phyloP scores from a whole-genome alignment of 257 asterid species.

The Cynanchum wilfordii region DNA sequence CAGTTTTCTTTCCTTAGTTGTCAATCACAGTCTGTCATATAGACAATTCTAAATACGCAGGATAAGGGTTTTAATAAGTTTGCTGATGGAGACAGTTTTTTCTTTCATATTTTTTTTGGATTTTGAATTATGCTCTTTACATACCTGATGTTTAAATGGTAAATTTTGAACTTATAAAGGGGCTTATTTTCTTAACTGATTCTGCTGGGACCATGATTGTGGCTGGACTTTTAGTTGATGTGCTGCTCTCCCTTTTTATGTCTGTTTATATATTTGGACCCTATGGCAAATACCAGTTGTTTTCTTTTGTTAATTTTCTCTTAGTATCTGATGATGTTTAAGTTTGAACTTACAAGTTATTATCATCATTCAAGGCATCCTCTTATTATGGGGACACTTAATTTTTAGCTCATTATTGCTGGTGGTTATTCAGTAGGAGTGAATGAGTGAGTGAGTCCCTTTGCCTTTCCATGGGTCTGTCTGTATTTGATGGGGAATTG shows the following conservation, averaged over 20 bases:
- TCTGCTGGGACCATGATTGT: neutral
- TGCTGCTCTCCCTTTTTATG: neutral
- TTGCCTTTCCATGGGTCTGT: conserved; percentile 2
- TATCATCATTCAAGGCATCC: neutral
- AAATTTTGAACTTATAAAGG: neutral
- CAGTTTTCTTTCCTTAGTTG: neutral
- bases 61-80: neutral
- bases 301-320: neutral
- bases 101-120: no score
- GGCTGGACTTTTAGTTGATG: neutral
- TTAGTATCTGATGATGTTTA: neutral
- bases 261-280: neutral
- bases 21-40: neutral
- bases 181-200: neutral
- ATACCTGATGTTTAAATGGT: neutral
- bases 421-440: neutral
- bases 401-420: neutral
- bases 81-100: no score
- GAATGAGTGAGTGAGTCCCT: neutral
- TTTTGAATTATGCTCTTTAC: neutral
- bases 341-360: neutral
- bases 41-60: neutral
- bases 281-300: neutral
- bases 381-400: neutral
- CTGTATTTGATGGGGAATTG: neutral